Base-by-base conservation (phyloP, 192 early-diverging fungal genomes). In the Lobosporangium transversale region DNA sequence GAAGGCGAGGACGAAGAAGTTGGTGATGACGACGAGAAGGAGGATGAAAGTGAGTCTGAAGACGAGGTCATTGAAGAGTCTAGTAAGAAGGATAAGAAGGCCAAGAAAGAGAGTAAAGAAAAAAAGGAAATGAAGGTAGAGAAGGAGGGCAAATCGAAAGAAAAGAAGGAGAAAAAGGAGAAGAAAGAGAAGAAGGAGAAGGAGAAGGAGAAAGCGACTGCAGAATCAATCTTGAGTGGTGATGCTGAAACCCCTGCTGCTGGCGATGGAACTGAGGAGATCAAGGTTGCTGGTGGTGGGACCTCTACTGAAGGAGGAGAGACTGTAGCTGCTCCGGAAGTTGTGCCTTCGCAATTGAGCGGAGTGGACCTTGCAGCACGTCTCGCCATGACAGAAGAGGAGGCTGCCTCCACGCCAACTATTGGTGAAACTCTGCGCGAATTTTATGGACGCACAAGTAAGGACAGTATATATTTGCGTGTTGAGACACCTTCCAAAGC, bases 1-100 rank as follows among this genome's bases (percentile, higher is more conserved):
- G 81, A 81, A 0, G 85, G 82, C 0, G 86, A 85, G 1, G 85
- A 89, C 55, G 85, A 86, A 0, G 75, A 69, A 0, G 80, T 79
- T 0, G 65, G 62, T 5, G 69, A 66, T 18, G 62, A 59, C 0
- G 73, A 52, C 1, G 54, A 42, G 0, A 58, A 76, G 10, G 59
- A 79, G 4, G 63, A 67, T 14, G 69, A 53, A 7, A 23, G 20
- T 4, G 65, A 68, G 18, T 55, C 35, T 14, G 58, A 56, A 21
- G 61, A 58, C 35, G 62, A 59, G 8, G 48, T 36, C 17, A 47
- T 58, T 10, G 62, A 30, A 8, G 70, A 53, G 23, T 44, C 59
- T 4, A 52, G 44, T 30, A 55, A 56, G 45, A 55, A 62, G 44
- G 59, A 59, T 14, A 70, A 70, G 35, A 70, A 70, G 30, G 30